phyloP scores from a whole-genome alignment of 2,329 filamentous ascomycete species.

The Clathrospora elynae region DNA sequence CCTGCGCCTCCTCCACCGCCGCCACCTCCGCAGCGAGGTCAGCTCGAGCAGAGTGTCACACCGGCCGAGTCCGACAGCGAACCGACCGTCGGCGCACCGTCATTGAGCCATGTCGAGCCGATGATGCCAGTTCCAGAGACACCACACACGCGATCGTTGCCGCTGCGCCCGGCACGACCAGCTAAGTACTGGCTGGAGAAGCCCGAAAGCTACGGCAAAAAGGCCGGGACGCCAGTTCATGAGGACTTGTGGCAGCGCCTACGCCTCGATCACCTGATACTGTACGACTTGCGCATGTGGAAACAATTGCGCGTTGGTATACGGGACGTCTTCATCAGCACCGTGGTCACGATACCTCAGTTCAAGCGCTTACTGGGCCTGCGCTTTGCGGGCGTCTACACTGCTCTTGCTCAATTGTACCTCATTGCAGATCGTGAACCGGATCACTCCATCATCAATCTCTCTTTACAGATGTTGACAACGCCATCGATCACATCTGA shows the following conservation, averaged over 20 bases:
- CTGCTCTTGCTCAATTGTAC: conserved; percentile 89
- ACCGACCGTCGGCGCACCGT: conserved; percentile 63
- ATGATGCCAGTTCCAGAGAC: conserved; percentile 81
- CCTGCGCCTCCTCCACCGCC: conserved; percentile 65
- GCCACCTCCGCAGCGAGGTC: conserved; percentile 45
- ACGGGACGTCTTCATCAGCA: conserved; percentile 92
- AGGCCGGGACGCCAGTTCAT: conserved; percentile 68
- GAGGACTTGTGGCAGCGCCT: conserved; percentile 91
- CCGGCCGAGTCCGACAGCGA: conserved; percentile 75
- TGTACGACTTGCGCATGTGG: conserved; percentile 96
- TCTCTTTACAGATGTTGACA: conserved; percentile 94
- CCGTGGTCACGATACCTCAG: conserved; percentile 90
- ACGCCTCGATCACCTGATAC: conserved; percentile 88
- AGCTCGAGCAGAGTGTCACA: conserved; percentile 66
- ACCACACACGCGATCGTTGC: conserved; percentile 57
- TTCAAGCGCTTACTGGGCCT: conserved; percentile 94
- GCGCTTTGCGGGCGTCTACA: conserved; percentile 94
- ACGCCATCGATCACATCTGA: conserved; percentile 96
- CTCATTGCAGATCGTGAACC: conserved; percentile 95
- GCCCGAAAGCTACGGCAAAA: conserved; percentile 69
- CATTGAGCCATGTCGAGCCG: conserved; percentile 66
- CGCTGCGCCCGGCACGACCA: conserved; percentile 63
- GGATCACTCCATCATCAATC: conserved; percentile 97
- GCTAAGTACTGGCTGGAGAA: conserved; percentile 86
- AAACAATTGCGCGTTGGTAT: conserved; percentile 92